These are phyloP conservation scores for Eimeria brunetti DNA, from an alignment of 169 alveolate species.

Conservation along the genomic window DNA sequence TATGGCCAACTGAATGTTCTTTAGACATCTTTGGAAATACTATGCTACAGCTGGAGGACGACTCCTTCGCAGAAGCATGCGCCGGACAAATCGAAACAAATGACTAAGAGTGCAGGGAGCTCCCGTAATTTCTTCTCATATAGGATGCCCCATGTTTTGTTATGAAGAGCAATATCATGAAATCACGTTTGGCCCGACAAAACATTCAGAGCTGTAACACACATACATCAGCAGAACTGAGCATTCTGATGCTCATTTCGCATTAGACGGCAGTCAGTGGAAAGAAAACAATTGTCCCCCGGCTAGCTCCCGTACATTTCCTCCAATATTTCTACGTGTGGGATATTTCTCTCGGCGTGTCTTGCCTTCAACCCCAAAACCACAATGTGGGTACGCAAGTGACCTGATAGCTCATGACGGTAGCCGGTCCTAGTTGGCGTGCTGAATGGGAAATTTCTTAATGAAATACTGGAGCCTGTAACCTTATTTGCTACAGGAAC, in stretches of 20 bases:
- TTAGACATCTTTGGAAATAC: too few relatives aligned
- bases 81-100: not conserved
- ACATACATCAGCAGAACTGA: not conserved
- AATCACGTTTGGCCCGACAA: not conserved
- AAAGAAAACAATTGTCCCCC: not conserved
- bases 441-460: not conserved
- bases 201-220: too few relatives aligned
- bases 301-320: too few relatives aligned
- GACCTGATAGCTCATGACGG: constrained; percentile 25
- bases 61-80: not conserved
- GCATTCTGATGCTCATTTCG: not conserved
- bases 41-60: not conserved
- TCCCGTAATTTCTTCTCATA: too few relatives aligned
- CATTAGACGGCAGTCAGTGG: not conserved
- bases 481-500: not conserved
- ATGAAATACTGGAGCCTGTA: not conserved
- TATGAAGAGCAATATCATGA: not conserved
- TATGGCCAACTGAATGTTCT: too few relatives aligned
- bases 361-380: not conserved
- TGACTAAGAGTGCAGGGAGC: not conserved
- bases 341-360: not conserved
- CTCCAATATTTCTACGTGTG: not conserved
- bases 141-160: not conserved
- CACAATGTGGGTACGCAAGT: constrained; percentile 10
- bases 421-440: not conserved